Base-by-base conservation (phyloP, 2,329 filamentous ascomycete species). In the Paecilomyces fulvus region DNA sequence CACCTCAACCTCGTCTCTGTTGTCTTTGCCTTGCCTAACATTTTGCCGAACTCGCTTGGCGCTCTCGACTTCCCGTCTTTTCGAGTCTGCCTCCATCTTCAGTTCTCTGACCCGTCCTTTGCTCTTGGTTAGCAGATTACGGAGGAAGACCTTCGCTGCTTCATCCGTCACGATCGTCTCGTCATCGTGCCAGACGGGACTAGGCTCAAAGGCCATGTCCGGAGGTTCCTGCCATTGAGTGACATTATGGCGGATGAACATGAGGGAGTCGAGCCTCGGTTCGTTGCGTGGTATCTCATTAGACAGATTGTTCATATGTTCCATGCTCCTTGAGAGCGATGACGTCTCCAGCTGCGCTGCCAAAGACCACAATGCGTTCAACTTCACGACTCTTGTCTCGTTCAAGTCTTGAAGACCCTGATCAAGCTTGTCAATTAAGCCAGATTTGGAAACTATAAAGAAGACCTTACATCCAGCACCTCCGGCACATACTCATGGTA, bases 401-500 rank as follows among this genome's bases (percentile, higher is more conserved):
- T 89, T 91, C 54, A 99, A 82, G 65, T 96, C 91, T 77, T 99
- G 94, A 57, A 99, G 76, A 64, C 83, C 85, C 80, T 75, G 46
- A 4, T 25, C n/a, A n/a, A 30, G 3, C 21, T 49, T 31, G 37
- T 53, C 14, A 50, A 57, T 28, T 17, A 11, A 49, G 31, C 30
- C 23, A 25, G 59, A 55, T 49, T 46, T 57, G 23, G 8, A 14
- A 21, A 12, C 6, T 9, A 49, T 37, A 30, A 30, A 6, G 3
- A 20, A 25, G 6, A 46, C 43, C 78, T 74, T 74, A 92, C 92
- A 75, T 97, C 90, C 69, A 99, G 81, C 57, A 97, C 77, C 69
- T 97, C 94, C 8, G 94, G 94, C 20, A 99, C 82, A 71, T 97
- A 97, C 72, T 96, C 91, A 70, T 97, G 88, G 69, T 96, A 99